Base-by-base conservation (phyloP, 305 asterid species). In the Fraxinus albicans region DNA sequence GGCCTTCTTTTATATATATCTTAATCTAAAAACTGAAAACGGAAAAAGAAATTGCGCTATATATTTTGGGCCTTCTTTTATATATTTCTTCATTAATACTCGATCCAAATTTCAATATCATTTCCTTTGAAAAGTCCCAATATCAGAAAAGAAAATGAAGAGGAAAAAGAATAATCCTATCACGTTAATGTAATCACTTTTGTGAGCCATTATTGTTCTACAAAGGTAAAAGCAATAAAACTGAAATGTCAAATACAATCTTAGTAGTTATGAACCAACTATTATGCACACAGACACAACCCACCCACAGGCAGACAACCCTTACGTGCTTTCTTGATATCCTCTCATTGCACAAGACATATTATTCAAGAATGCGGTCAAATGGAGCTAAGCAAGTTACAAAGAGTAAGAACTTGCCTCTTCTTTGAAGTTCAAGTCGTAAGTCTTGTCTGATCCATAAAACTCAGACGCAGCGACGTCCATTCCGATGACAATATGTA, bases 391-490 rank as follows among this genome's bases (percentile, higher is more conserved):
- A 15, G 60, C 63, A 17, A 19, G 70, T 60, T 6, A 21, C 29
- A 60, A 2, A 60, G 70, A 19, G 17, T 53, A 4, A 85, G 25
- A 47, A 79, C 87, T 82, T 86, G 84, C 99, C 93, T 94, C 98
- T 90, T 96, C 99, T 83, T 96, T 96, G 88, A 96, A 96, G 93
- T 96, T 94, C 91, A 93, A 88, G 83, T 96, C 99, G 13, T 94
- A 94, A 6, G 89, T 90, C 90, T 94, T 91, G 79, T 93, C 97
- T 6, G 88, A 55, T 40, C 94, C 94, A 70, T 92, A 96, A 82
- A 96, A 96, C 84, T 94, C 99, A 83, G 98, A 96, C n/a, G 99
- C 99, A 77, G 99, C 98, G 87, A 96, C 99, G 86, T 94, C n/a
- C n/a, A n/a, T n/a, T n/a, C n/a, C n/a, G n/a, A n/a, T n/a, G n/a